Evolutionary conservation across 768 basidiomycete genomes (phyloP), one percentile per base, ranked within the genome.

Genomic region (Mrakia frigida): DNA sequence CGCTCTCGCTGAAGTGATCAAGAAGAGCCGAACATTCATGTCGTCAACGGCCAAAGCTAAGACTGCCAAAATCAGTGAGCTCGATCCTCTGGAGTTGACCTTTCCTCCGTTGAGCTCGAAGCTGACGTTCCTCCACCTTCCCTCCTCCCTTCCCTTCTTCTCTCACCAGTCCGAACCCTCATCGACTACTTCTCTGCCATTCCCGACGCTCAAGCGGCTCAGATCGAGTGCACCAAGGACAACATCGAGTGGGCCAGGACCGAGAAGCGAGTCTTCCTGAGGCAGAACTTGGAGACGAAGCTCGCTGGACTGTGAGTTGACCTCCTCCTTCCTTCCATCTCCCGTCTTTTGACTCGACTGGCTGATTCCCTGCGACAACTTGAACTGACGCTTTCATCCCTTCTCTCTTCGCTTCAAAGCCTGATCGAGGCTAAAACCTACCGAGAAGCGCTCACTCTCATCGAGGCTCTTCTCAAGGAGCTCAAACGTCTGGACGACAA

Each of bases 31-130:
- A 69, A 86, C 88, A 0, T 94, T 95, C 86, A 92, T 96, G 88
- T 90, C 92, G 0, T 91, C 91, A n/a, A 92, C 93, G 0, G 95
- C 95, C 23, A 98, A 98, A 84, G 95, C 94, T 1, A 97, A 98
- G 84, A 97, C 96, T 0, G 94, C 94, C 3, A 96, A 96, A 85
- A 89, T 98, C 79, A 96, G 94, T 94, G 78, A 80, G 90, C 37
- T 6, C 43, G 14, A n/a, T 35, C 18, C 9, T 39, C 56, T 56
- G 56, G 53, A 53, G 31, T 14, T 23, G 65, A 68, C 16, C 37
- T 68, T 23, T 18, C 46, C 33, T 14, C 28, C 43, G 61, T 43
- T 25, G 33, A 28, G 61, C 46, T 50, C 60, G 56, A 65, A 35
- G n/a, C 70, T 37, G 35, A 46, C 73, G 35, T 60, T 70, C 74